Evolutionary conservation across 2,329 filamentous ascomycete species (phyloP).

Genomic region (Nannizziopsis barbatae): DNA sequence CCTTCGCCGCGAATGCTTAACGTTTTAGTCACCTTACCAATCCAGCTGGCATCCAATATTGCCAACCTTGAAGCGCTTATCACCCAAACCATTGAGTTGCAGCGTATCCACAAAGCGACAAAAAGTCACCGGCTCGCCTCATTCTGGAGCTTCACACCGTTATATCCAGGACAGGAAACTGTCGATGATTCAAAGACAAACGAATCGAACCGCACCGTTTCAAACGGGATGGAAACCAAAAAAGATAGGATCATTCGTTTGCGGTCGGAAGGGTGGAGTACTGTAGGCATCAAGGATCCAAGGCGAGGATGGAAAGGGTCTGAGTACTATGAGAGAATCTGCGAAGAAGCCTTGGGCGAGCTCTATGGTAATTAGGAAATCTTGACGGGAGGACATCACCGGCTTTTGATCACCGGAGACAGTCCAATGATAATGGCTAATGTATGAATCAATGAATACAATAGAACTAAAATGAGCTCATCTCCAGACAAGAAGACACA

Average conservation of each 20-base stretch:
- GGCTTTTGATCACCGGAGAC: too few species aligned
- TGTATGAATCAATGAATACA: background rate
- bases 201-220: background rate
- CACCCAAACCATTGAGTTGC: conserved; percentile 16
- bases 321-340: conserved; percentile 30
- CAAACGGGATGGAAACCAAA: conserved; percentile 23
- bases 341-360: conserved; percentile 29
- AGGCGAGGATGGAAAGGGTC: conserved; percentile 29
- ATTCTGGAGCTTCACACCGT: conserved; percentile 32
- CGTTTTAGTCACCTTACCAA: conserved; percentile 20
- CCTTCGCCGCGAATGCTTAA: conserved; percentile 19
- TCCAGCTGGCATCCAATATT: conserved; percentile 12
- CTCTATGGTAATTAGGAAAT: conserved; percentile 19
- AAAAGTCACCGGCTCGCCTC: conserved; percentile 26
- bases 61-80: background rate
- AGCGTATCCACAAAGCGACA: conserved; percentile 17
- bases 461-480: background rate
- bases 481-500: background rate
- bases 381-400: background rate
- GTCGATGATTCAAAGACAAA: conserved; percentile 5
- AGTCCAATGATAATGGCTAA: background rate
- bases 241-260: conserved; percentile 27
- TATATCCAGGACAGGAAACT: conserved; percentile 1
- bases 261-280: conserved; percentile 28
- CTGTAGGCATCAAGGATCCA: conserved; percentile 26